Base-by-base conservation (phyloP, 1,284 basidiomycete genomes). In the Rhodotorula glutinis region DNA sequence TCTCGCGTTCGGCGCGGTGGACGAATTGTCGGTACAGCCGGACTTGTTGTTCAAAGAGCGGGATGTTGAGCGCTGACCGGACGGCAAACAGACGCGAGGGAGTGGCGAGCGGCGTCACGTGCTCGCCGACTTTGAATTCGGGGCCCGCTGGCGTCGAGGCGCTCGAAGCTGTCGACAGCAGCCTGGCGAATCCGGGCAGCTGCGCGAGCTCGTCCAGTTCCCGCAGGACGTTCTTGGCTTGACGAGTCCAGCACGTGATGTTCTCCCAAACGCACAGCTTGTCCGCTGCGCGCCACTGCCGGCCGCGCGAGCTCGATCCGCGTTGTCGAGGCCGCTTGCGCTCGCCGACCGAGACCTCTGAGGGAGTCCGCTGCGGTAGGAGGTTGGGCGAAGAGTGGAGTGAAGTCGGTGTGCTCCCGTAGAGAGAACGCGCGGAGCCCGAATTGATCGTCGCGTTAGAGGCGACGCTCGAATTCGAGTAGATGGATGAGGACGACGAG, bases 1-100 rank as follows among this genome's bases (percentile, higher is more conserved):
- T 13, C 4, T 77, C 46, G 13, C 65, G 62, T 78, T 77, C 74
- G 82, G 81, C 74, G 88, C 85, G 83, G 69, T 83, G 79, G 33
- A 92, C 75, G 85, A 88, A 91, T 47, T 78, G 78, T 79, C 88
- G 82, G 78, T 91, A 92, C 47, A 79, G 81, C 62, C 82, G 79
- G 87, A 90, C 89, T 69, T 85, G 83, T 49, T 79, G 75, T 73
- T 81, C 80, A 78, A 92, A 90, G n/a, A 75, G 73, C 46, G 84
- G 83, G 49, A 92, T 79, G 77, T 90, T 82, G 71, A 91, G 79
- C 64, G 81, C 80, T 67, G 77, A 74, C 21, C 74, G 64, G 16
- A 72, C 49, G 11, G 60, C 56, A 43, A 71, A 49, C 23, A 65
- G 69, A 9, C 54, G 57, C 19, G 49, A 30, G 0, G 64, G 64